These are phyloP conservation scores for Triglochin maritima DNA, from an alignment of 106 monocot species.

Conservation along the genomic window DNA sequence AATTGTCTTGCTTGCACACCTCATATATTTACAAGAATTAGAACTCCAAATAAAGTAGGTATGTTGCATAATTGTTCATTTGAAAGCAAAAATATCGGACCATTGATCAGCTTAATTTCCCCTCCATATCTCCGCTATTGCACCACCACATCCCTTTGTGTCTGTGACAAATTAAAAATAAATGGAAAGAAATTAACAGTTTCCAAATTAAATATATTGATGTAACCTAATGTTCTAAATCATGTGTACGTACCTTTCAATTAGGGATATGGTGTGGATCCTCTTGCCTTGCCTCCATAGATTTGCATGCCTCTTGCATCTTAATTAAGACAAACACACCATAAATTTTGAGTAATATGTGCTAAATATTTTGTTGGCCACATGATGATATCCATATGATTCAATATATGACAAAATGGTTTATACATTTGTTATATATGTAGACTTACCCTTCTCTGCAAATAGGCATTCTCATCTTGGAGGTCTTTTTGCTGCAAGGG, in stretches of 20 bases:
- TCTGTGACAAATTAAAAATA: background rate
- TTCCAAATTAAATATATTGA: no score
- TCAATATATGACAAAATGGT: background rate
- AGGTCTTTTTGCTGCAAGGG: constrained; percentile 12
- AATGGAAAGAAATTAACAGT: background rate
- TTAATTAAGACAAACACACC: background rate
- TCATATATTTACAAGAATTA: background rate
- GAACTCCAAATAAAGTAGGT: background rate
- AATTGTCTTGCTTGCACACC: no score
- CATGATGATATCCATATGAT: background rate
- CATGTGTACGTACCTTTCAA: background rate
- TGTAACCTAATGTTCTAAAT: no score
- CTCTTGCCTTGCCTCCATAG: constrained; percentile 5
- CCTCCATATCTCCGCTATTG: background rate
- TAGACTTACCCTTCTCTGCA: constrained; percentile 6
- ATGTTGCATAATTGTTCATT: background rate
- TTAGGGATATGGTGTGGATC: background rate
- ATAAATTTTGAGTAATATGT: background rate
- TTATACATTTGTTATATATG: background rate
- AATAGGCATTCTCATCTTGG: constrained; percentile 9
- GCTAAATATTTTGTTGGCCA: background rate
- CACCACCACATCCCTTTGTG: background rate
- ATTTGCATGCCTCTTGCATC: constrained; percentile 7
- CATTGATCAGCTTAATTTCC: background rate
- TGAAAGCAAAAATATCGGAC: background rate